Percentiles rank a stretch among this genome's conserved stretches.
phyloP scores from a whole-genome alignment of 2,329 filamentous ascomycete genomes.

The Blumeria graminis region DNA sequence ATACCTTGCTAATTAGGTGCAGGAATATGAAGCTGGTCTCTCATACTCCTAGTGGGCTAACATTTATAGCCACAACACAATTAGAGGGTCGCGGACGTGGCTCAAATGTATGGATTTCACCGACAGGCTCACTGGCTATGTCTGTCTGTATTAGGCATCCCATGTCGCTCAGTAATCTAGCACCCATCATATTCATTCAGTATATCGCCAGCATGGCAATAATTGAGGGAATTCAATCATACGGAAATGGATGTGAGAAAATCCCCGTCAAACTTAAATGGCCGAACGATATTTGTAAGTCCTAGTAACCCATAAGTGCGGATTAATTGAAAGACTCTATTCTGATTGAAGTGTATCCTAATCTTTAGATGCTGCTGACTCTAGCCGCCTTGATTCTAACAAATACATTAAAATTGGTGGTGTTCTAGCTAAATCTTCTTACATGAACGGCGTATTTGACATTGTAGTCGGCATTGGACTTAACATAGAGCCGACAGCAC shows the following conservation, averaged over 20 bases:
- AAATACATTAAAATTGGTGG: constrained; percentile 77
- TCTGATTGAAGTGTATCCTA: too few species aligned
- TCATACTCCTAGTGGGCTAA: constrained; percentile 64
- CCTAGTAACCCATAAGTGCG: background rate
- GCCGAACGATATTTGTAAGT: constrained; percentile 80
- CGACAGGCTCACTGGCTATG: constrained; percentile 65
- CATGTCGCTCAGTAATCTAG: constrained; percentile 40
- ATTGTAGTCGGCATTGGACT: constrained; percentile 69
- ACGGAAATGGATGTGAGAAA: constrained; percentile 49
- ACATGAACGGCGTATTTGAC: constrained; percentile 53
- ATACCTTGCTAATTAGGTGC: constrained; percentile 2
- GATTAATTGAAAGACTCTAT: too few species aligned
- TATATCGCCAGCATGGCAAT: constrained; percentile 79
- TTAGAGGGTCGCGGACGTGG: constrained; percentile 73
- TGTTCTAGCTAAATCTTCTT: constrained; percentile 75
- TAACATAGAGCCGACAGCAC: constrained; percentile 62
- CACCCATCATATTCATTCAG: constrained; percentile 79
- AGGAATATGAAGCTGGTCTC: constrained; percentile 59
- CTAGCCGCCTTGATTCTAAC: constrained; percentile 16
- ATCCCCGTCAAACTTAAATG: constrained; percentile 79
- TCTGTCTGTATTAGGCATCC: constrained; percentile 73
- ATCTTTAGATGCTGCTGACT: too few species aligned
- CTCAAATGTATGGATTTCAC: constrained; percentile 84
- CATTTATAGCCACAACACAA: constrained; percentile 66
- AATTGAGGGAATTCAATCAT: constrained; percentile 58